Base-by-base conservation (phyloP, 2,329 filamentous ascomycete species). In the Cladosporium colombiae region DNA sequence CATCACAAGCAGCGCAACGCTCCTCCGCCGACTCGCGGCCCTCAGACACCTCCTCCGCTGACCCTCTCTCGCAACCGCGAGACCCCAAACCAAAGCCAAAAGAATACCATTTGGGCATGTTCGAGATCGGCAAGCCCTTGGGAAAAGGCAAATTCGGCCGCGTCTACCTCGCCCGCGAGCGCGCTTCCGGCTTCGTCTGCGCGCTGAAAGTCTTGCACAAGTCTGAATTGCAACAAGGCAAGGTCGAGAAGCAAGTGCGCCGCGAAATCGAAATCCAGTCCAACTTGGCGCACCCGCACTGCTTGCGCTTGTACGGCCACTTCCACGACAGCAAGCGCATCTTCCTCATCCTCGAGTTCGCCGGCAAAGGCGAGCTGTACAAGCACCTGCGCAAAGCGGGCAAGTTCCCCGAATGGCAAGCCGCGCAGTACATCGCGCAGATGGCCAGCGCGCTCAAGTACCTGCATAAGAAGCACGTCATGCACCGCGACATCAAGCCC, bases 401-500 rank as follows among this genome's bases (percentile, higher is more conserved):
- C 79, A 86, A 89, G 55, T 96, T 96, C 78, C 89, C 91, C 3
- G 92, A 96, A 78, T 91, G 89, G 87, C 92, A 92, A 78, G 91
- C 92, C 10, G 91, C 91, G 29, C 90, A 93, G 80, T 96, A 94
- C 78, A 88, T 95, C 69, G 91, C 91, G 2, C 92, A 96, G 79
- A 95, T 95, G 91, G 91, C 91, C n/a, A 90, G 90, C 53, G 93
- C 93, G 0, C 82, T 97, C 72, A 89, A 89, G 71, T 98, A 97
- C 76, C 85, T 97, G 55, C 93, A 97, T 82, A 92, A 92, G 78
- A 98, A 98, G 82, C 93, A 97, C 78, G 91, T 98, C 72, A 98
- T 98, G 82, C 94, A 98, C 80, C 87, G 93, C 66, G 93, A 98
- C 74, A 98, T 98, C 81, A 98, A 98, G 83, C 93, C 93, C 2